Evolutionary conservation across 2,329 filamentous ascomycete species (phyloP).

Genomic region (Coniella lustricola): DNA sequence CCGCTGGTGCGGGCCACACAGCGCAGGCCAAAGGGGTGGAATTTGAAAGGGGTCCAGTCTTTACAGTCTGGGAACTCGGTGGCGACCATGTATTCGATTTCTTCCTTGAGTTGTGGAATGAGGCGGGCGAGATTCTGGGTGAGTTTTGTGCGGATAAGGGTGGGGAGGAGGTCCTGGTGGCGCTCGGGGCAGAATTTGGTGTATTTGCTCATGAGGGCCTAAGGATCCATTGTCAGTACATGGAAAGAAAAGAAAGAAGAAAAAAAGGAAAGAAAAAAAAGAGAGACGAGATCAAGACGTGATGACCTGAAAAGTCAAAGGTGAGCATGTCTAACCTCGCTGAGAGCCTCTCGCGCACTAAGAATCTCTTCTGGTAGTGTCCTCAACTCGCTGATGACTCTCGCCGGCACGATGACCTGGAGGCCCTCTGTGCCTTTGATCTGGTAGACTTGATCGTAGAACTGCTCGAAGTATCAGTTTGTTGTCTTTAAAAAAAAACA

Average conservation of each 20-base stretch:
- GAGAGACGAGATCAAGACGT: too few relatives aligned
- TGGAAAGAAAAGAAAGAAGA: too few relatives aligned
- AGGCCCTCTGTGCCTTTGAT: conserved; percentile 44
- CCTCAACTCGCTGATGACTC: conserved; percentile 39
- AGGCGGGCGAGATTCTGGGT: conserved; percentile 41
- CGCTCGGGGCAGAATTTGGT: conserved; percentile 42
- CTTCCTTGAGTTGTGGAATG: conserved; percentile 38
- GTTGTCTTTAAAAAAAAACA: neutral
- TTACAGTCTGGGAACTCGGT: conserved; percentile 43
- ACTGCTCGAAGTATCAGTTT: conserved; percentile 27
- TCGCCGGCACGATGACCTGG: conserved; percentile 40
- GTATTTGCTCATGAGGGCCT: conserved; percentile 45
- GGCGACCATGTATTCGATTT: conserved; percentile 38
- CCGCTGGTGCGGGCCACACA: conserved; percentile 48
- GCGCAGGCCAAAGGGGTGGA: conserved; percentile 45
- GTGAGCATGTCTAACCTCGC: conserved; percentile 30
- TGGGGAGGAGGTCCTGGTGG: conserved; percentile 37
- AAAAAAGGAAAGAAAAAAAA: too few relatives aligned
- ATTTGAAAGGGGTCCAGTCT: conserved; percentile 48
- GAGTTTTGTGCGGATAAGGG: conserved; percentile 39
- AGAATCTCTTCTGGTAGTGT: conserved; percentile 40
- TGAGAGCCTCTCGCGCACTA: conserved; percentile 41
- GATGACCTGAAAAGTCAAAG: neutral
- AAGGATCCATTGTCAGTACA: conserved; percentile 4
- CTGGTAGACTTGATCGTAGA: conserved; percentile 42